Percentiles rank a stretch among this genome's conserved stretches.
Conservation (phyloP, 768 basidiomycete genomes). For the Saitozyma podzolica region DNA sequence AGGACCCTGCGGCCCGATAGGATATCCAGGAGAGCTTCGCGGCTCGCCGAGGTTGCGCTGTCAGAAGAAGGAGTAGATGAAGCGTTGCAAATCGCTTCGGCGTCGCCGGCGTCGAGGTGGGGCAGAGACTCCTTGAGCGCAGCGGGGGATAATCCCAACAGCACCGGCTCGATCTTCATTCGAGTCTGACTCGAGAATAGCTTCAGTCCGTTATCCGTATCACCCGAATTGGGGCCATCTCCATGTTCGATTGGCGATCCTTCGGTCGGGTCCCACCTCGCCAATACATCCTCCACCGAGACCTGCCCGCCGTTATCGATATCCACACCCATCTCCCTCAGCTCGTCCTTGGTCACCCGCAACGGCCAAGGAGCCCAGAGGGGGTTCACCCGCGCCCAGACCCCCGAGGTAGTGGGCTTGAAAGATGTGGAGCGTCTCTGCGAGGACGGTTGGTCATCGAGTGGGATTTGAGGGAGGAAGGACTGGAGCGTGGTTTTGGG, state of each 20-base stretch:
- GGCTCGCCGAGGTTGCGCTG: slow-evolving; percentile 43
- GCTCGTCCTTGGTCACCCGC: slow-evolving; percentile 62
- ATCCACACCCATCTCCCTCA: slow-evolving; percentile 60
- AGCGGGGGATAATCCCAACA: slow-evolving; percentile 72
- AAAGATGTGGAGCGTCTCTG: slow-evolving; percentile 48
- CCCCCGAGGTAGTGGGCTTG: slow-evolving; percentile 27
- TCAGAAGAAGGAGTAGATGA: background rate
- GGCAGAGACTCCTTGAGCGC: slow-evolving; percentile 76
- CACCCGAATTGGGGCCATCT: slow-evolving; percentile 1
- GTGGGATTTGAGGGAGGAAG: slow-evolving; percentile 21
- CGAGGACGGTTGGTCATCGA: slow-evolving; percentile 32
- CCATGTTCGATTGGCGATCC: background rate
- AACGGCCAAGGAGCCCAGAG: slow-evolving; percentile 82
- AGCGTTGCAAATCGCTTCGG: slow-evolving; percentile 66
- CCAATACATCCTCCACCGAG: slow-evolving; percentile 73
- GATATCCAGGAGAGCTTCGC: slow-evolving; percentile 70
- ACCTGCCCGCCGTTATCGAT: slow-evolving; percentile 61
- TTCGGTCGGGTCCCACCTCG: slow-evolving; percentile 60
- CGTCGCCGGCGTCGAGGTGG: slow-evolving; percentile 81
- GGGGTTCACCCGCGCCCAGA: slow-evolving; percentile 63
- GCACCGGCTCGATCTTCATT: slow-evolving; percentile 44
- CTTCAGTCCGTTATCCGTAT: slow-evolving; percentile 1
- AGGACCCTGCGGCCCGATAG: slow-evolving; percentile 75
- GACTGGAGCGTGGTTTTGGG: slow-evolving; percentile 29
- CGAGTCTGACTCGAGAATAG: slow-evolving; percentile 29